These are phyloP conservation scores for Vanderwaltozyma verrucispora DNA, from an alignment of 805 yeast species.

Conservation along the genomic window DNA sequence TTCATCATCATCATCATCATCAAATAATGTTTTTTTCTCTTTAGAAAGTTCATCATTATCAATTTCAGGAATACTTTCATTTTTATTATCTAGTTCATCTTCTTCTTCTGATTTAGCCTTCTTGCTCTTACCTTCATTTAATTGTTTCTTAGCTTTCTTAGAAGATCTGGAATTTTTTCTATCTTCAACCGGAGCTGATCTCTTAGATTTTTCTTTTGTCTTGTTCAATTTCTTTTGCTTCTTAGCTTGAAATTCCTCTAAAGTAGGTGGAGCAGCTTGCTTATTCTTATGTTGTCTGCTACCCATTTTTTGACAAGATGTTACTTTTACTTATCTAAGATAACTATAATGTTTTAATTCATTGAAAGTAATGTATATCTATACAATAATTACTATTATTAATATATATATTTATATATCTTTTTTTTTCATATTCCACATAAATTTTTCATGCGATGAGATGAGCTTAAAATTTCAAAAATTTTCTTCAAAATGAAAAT, in stretches of 20 bases:
- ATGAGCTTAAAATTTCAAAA: conserved; percentile 1
- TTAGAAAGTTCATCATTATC: conserved; percentile 56
- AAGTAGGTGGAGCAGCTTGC: conserved; percentile 85
- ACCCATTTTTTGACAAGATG: conserved; percentile 48
- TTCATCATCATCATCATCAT: conserved; percentile 36
- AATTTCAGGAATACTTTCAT: conserved; percentile 11
- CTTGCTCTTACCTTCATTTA: conserved; percentile 7
- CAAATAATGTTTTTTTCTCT: conserved; percentile 68
- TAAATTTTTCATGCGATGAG: conserved; percentile 7
- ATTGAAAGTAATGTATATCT: too few relatives aligned
- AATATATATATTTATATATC: too few relatives aligned
- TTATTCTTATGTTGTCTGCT: conserved; percentile 79
- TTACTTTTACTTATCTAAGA: too few relatives aligned
- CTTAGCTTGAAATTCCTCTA: conserved; percentile 68
- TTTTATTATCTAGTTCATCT: conserved; percentile 10
- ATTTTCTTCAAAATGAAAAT: background rate
- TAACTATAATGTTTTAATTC: too few relatives aligned
- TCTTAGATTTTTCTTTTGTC: conserved; percentile 28
- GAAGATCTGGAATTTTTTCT: conserved; percentile 3
- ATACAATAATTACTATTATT: too few relatives aligned
- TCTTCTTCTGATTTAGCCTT: conserved; percentile 7
- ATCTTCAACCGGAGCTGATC: conserved; percentile 16
- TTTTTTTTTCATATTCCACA: background rate
- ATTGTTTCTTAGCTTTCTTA: conserved; percentile 11
- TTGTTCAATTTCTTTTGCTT: conserved; percentile 30